Base-by-base conservation (phyloP, 2,329 filamentous ascomycete species). In the Aspergillus sclerotialis region DNA sequence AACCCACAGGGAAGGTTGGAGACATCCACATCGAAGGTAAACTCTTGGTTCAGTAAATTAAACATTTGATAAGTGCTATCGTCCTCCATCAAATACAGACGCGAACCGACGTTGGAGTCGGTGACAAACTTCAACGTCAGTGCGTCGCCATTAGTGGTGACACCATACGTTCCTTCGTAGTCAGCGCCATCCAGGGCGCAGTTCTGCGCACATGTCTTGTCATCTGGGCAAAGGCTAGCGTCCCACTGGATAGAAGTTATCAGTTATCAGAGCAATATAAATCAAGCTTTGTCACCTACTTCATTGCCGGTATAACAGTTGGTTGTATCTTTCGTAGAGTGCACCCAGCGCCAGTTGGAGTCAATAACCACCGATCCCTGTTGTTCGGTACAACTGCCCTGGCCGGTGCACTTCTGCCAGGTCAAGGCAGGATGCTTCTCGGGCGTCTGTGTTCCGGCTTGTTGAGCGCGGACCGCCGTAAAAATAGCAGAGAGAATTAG, bases 1-100 rank as follows among this genome's bases (percentile, higher is more conserved):
- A 84, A 60, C 41, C 82, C 82, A 49, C 82, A 85, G 41, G 74
- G 73, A 15, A 82, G 65, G 46, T 74, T 70, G 28, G 78, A 82
- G 26, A 83, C 75, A 52, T 85, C 80, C 19, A 83, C 80, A 39
- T 83, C 79, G 43, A 84, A 84, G 36, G 76, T 79, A 60, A 85
- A 78, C 59, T 85, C 80, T 49, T 79, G 71, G 59, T 76, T 76
- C 32, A 76, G 64, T 34, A 83, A 66, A 32, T 75, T 68, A 61
- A 84, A 78, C 53, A 72, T 70, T 61, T 82, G 64, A 58, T 84
- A 84, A 32, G 71, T 71, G 46, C 67, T 67, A 35, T 78, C 72
- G 33, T 67, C 61, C 46, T 72, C 70, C 65, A 84, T 73, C 36
- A 84, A 68, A 56, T 82, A 84, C 18, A 79, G 63, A 47, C 80